Conservation (phyloP, 768 basidiomycete genomes). For the Tylopilus sp. region DNA sequence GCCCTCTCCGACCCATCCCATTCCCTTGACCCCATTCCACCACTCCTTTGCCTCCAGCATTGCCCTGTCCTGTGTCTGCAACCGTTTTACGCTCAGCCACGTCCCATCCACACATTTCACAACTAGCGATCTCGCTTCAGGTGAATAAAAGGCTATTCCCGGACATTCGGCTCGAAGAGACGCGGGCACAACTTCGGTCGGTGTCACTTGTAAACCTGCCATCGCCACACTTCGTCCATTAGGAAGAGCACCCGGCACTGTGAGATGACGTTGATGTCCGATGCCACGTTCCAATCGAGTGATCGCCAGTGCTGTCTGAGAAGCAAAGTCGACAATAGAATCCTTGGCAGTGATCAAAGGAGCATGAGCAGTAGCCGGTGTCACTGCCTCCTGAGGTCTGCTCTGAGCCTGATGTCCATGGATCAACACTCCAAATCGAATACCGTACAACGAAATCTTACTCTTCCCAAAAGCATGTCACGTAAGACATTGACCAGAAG, state of each 20-base stretch:
- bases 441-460: slow-evolving; percentile 23
- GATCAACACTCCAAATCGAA: background rate
- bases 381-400: slow-evolving; percentile 41
- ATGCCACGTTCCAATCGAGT: slow-evolving; percentile 25
- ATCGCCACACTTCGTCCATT: slow-evolving; percentile 25
- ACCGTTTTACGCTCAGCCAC: slow-evolving; percentile 47
- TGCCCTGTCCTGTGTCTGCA: slow-evolving; percentile 62
- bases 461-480: slow-evolving; percentile 55
- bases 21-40: slow-evolving; percentile 67
- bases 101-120: slow-evolving; percentile 55
- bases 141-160: slow-evolving; percentile 45
- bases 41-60: slow-evolving; percentile 59
- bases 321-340: slow-evolving; percentile 14
- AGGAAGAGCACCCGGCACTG: slow-evolving; percentile 20
- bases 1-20: slow-evolving; percentile 24
- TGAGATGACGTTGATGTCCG: slow-evolving; percentile 28
- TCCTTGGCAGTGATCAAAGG: slow-evolving; percentile 30
- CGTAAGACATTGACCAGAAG: slow-evolving; percentile 70
- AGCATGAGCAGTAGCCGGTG: slow-evolving; percentile 43
- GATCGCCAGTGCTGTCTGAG: slow-evolving; percentile 20
- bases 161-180: slow-evolving; percentile 16
- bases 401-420: slow-evolving; percentile 41
- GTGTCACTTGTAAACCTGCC: slow-evolving; percentile 16
- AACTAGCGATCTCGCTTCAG: slow-evolving; percentile 38
- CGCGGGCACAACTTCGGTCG: slow-evolving; percentile 1